phyloP scores from a whole-genome alignment of 169 alveolate species.

The Plasmodium chabaudi region DNA sequence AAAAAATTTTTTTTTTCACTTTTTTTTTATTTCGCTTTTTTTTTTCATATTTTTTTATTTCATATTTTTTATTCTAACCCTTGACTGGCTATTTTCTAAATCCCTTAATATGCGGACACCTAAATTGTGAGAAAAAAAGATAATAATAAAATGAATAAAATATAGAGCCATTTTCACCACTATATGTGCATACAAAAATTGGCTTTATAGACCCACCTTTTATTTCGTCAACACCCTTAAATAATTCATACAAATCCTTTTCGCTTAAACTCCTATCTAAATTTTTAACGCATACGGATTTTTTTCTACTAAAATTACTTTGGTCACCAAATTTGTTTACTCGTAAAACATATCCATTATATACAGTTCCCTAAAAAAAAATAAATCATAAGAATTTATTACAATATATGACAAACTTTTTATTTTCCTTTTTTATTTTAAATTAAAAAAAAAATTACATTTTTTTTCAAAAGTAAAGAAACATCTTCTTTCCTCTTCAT shows the following conservation, averaged over 20 bases:
- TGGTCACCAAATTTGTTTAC: conserved; percentile 36
- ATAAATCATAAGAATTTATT: neutral
- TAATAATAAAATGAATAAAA: too few species aligned
- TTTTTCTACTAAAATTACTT: conserved; percentile 11
- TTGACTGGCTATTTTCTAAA: conserved; percentile 13
- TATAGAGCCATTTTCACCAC: too few species aligned
- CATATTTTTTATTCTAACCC: conserved; percentile 26
- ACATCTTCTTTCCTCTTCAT: conserved; percentile 33
- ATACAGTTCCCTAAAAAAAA: conserved; percentile 27
- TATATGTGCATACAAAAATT: neutral
- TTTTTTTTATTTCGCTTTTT: too few species aligned
- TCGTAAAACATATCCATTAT: conserved; percentile 53
- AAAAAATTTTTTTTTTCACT: neutral
- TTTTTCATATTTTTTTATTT: too few species aligned
- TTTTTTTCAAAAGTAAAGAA: conserved; percentile 8
- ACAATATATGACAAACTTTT: neutral
- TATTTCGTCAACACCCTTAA: conserved; percentile 49
- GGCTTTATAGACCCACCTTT: conserved; percentile 1
- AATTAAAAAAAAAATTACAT: conserved; percentile 20
- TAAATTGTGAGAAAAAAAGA: neutral
- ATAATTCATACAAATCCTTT: conserved; percentile 21
- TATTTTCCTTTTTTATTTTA: too few species aligned
- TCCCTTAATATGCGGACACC: conserved; percentile 55
- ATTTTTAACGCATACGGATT: conserved; percentile 41
- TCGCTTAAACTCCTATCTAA: conserved; percentile 24